Conservation (phyloP, 805 yeast genomes). For the Teunomyces panamensis region DNA sequence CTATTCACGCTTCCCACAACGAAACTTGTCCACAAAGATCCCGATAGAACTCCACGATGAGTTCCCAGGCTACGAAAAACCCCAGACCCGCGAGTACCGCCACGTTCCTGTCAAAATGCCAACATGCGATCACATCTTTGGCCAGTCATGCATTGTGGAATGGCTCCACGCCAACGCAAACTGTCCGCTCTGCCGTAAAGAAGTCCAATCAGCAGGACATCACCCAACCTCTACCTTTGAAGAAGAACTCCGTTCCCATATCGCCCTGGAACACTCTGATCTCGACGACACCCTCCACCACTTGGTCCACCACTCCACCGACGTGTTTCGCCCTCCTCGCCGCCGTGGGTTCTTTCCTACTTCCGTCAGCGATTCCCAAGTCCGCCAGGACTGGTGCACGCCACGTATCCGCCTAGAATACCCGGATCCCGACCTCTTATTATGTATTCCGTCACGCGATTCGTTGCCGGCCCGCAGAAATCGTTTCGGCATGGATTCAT, state of each 20-base stretch:
- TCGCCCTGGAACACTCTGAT: constrained; percentile 15
- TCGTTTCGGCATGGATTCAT: neutral
- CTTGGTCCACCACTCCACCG: constrained; percentile 28
- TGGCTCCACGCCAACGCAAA: constrained; percentile 40
- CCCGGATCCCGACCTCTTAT: constrained; percentile 24
- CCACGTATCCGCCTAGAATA: constrained; percentile 14
- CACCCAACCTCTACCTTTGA: constrained; percentile 13
- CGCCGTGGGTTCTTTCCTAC: constrained; percentile 33
- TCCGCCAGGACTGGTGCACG: constrained; percentile 34
- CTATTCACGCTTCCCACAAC: constrained; percentile 27
- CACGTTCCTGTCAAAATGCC: constrained; percentile 42
- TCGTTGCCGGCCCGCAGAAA: neutral
- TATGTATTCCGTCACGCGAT: constrained; percentile 21
- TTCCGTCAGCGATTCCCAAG: constrained; percentile 37
- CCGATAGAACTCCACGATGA: constrained; percentile 18
- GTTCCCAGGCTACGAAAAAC: constrained; percentile 26
- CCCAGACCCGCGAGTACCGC: constrained; percentile 10
- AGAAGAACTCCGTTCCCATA: constrained; percentile 6
- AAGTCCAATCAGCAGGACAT: constrained; percentile 23
- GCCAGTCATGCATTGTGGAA: constrained; percentile 38
- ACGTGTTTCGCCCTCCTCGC: constrained; percentile 36
- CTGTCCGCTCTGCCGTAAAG: constrained; percentile 42
- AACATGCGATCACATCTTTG: constrained; percentile 40
- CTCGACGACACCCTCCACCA: constrained; percentile 20
- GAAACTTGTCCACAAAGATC: constrained; percentile 19